Base-by-base conservation (phyloP, 257 asterid genomes). In the Vinca minor region DNA sequence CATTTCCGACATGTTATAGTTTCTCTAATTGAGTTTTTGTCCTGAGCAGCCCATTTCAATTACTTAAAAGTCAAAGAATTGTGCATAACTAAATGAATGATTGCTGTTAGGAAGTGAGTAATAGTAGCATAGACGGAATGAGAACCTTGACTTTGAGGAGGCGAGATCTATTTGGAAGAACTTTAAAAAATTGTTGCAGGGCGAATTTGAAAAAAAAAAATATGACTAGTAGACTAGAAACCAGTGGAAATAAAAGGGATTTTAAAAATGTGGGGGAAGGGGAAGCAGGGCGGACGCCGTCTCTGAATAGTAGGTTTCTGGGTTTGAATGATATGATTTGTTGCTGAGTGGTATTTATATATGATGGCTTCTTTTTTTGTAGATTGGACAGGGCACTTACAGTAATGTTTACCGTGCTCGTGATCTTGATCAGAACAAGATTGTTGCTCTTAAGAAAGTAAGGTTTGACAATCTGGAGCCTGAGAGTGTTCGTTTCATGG, bases 371-470 rank as follows among this genome's bases (percentile, higher is more conserved):
- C 45, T 45, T 65, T 59, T 58, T 69, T 11, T 63, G 55, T 74
- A 91, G 97, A 91, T 91, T 84, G 97, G 96, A 59, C 97, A 91
- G 72, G 97, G 97, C 53, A 91, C 97, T 54, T 91, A 91, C 81
- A 91, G 97, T 71, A 91, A 84, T 69, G 97, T 91, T 56, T 91
- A 87, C 74, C 90, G 93, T 56, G 97, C 95, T 49, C 95, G 94
- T 44, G 97, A 91, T 80, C 95, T 91, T 39, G 93, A 86, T 75
- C 81, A 88, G 74, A 85, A 89, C 70, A 91, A 91, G 74, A 82
- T 91, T 62, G 97, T 91, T 61, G 97, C 97, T 42, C 50, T 91
- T 74, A 91, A 91, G 86, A 91, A 91, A 78, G 95, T 91, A 67
- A 79, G 97, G 77, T 91, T 91, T 76, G 97, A 91, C 81, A 91